phyloP scores from a whole-genome alignment of 495 filamentous ascomycete species.

The Aspergillus coremiiformis region DNA sequence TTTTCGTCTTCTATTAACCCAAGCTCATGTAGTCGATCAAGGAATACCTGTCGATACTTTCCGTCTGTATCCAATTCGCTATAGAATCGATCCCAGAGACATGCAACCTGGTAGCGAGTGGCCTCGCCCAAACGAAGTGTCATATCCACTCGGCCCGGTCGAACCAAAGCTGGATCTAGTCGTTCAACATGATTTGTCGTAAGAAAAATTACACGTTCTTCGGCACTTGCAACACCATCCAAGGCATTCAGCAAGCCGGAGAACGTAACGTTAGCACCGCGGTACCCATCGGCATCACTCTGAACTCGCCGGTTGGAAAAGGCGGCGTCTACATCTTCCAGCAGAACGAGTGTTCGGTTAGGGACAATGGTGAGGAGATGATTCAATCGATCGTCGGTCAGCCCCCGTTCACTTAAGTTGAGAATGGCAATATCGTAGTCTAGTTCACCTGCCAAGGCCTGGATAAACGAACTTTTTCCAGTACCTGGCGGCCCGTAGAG shows the following conservation, averaged over 20 bases:
- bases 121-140: constrained; percentile 84
- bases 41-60: constrained; percentile 37
- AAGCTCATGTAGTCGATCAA: constrained; percentile 43
- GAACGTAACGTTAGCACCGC: constrained; percentile 87
- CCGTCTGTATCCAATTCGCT: constrained; percentile 65
- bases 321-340: constrained; percentile 94
- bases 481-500: constrained; percentile 91
- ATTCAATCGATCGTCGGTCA: constrained; percentile 89
- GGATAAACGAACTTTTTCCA: constrained; percentile 94
- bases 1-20: constrained; percentile 46
- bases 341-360: constrained; percentile 71
- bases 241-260: constrained; percentile 90
- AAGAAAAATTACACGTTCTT: constrained; percentile 87
- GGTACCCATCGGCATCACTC: constrained; percentile 75
- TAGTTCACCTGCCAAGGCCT: constrained; percentile 83
- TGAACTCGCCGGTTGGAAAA: constrained; percentile 70
- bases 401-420: constrained; percentile 84
- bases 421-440: constrained; percentile 93
- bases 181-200: constrained; percentile 92
- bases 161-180: constrained; percentile 79
- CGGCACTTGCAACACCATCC: constrained; percentile 90
- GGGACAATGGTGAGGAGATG: constrained; percentile 84
- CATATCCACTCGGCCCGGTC: constrained; percentile 91
- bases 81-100: constrained; percentile 95
- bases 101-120: constrained; percentile 69